A percentile compares a stretch with the other conserved stretches of the same genome.
These are phyloP conservation scores for Tephrocybe sp. DNA, from an alignment of 768 basidiomycete species.

Conservation along the genomic window DNA sequence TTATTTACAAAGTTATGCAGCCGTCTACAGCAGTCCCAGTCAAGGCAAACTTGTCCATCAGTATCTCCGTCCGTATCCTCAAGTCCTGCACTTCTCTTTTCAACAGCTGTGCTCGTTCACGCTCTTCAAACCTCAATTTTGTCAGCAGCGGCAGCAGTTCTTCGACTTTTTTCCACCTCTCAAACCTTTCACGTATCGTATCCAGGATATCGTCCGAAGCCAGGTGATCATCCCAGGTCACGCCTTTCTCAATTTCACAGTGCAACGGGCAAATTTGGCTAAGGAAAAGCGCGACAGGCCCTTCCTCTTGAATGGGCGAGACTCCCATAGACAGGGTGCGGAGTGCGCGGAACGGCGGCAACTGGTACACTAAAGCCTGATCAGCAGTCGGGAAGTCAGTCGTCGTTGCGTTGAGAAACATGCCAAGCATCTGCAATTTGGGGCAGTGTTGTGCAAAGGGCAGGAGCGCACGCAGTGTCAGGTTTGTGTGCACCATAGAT, in stretches of 20 bases:
- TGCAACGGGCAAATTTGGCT: conserved; percentile 45
- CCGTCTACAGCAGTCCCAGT: conserved; percentile 1
- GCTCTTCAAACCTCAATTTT: conserved; percentile 44
- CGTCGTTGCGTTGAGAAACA: conserved; percentile 36
- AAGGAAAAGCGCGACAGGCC: conserved; percentile 48
- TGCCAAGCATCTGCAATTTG: conserved; percentile 35
- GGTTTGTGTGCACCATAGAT: conserved; percentile 22
- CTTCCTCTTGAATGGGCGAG: conserved; percentile 41
- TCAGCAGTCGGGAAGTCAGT: conserved; percentile 20
- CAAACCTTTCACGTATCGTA: conserved; percentile 20
- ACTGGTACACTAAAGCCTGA: conserved; percentile 12
- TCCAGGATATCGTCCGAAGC: conserved; percentile 5
- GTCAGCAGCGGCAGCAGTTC: conserved; percentile 44
- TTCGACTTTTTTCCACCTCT: conserved; percentile 38
- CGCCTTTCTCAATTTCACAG: conserved; percentile 41
- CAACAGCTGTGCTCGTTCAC: conserved; percentile 28
- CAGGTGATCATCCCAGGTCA: conserved; percentile 41
- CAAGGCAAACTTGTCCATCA: conserved; percentile 31
- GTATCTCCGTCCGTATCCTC: conserved; percentile 38
- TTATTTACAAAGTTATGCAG: conserved; percentile 5
- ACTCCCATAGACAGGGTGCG: conserved; percentile 45
- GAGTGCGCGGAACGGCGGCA: conserved; percentile 29
- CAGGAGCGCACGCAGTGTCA: conserved; percentile 36
- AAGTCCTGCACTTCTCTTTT: conserved; percentile 49
- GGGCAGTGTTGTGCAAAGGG: conserved; percentile 40